These are phyloP conservation scores for Calocera viscosa DNA, from an alignment of 768 basidiomycete genomes.

Conservation along the genomic window DNA sequence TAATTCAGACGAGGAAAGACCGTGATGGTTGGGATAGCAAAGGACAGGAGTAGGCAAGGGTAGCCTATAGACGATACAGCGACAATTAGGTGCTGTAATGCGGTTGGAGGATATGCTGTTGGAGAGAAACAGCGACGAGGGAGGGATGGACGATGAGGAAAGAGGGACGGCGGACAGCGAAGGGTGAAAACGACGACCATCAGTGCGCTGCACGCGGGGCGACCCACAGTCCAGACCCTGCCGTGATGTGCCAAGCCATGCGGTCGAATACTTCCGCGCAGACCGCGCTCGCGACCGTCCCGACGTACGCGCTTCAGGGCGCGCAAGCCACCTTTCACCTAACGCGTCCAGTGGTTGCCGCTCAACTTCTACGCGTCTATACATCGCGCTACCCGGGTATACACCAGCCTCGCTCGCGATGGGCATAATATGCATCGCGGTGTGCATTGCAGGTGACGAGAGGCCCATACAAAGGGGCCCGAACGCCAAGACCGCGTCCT, in stretches of 20 bases:
- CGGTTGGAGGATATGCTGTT: not conserved
- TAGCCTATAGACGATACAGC: constrained; percentile 9
- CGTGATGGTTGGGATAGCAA: not conserved
- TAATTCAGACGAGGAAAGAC: not conserved
- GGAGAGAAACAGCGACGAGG: not conserved
- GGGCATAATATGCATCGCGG: not conserved
- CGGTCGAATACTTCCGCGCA: not conserved
- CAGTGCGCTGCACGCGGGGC: too few species aligned
- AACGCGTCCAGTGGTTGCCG: not conserved
- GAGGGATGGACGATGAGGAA: constrained; percentile 6
- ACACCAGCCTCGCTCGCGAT: not conserved
- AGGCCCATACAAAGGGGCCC: not conserved
- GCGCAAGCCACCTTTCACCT: constrained; percentile 2
- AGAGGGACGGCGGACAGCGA: not conserved
- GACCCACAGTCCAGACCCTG: not conserved
- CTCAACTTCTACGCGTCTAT: not conserved
- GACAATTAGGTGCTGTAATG: not conserved
- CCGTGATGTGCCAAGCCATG: not conserved
- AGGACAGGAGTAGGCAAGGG: not conserved
- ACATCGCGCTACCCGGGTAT: not conserved
- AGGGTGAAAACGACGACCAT: not conserved
- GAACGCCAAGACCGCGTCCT: not conserved
- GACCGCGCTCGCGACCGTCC: not conserved
- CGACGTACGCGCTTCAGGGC: not conserved
- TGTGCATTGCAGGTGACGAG: not conserved